Evolutionary conservation across 179 eudicot genomes (phyloP).

Genomic region (Gypsophila paniculata): DNA sequence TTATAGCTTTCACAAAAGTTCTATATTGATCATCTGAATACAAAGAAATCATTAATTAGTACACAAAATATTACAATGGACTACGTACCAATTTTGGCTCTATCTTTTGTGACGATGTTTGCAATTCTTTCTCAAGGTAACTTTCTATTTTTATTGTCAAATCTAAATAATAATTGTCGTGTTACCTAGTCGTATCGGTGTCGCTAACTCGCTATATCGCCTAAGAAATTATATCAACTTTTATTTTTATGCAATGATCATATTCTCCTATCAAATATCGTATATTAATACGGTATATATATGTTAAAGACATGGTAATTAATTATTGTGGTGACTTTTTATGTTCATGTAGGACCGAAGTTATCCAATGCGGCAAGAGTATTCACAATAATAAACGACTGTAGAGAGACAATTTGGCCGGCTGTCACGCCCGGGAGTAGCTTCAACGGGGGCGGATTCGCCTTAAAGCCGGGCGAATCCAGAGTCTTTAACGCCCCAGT

Average conservation of each 20-base stretch:
- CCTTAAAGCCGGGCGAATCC: slow-evolving; percentile 46
- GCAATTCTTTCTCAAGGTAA: slow-evolving; percentile 25
- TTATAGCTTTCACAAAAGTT: neutral
- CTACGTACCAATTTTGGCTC: neutral
- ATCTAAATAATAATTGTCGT: neutral
- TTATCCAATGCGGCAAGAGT: slow-evolving; percentile 42
- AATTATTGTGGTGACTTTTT: neutral
- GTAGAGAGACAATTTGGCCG: slow-evolving; percentile 86
- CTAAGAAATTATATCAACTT: no score
- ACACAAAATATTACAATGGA: slow-evolving; percentile 4
- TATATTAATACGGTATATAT: no score
- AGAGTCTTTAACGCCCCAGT: slow-evolving; percentile 61
- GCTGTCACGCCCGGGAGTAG: slow-evolving; percentile 68
- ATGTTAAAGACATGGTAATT: no score
- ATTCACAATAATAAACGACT: slow-evolving; percentile 66
- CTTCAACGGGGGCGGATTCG: slow-evolving; percentile 70
- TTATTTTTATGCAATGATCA: no score
- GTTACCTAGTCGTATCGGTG: no score
- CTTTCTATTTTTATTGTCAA: neutral
- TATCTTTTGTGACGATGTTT: slow-evolving; percentile 8
- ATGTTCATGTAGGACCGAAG: slow-evolving; percentile 29
- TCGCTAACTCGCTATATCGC: no score
- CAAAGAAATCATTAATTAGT: no score
- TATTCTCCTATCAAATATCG: no score
- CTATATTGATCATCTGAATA: neutral